A percentile compares a stretch with the other conserved stretches of the same genome.
Evolutionary conservation across 257 asterid genomes (phyloP).

Genomic region (Coffea canephora): DNA sequence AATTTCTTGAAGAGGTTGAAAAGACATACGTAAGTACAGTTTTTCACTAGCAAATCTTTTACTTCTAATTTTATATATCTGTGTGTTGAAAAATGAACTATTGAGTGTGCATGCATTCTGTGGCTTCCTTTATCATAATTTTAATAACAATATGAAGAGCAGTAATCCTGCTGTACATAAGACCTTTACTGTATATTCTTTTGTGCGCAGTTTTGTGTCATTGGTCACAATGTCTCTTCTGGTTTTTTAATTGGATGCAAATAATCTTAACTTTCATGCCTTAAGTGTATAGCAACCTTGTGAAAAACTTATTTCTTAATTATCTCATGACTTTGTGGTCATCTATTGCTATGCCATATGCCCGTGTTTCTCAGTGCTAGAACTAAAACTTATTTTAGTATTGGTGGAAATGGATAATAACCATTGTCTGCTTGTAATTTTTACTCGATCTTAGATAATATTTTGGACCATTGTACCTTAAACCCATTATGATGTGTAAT

Average conservation of each 20-base stretch:
- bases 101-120: not conserved
- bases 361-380: not conserved
- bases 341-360: not conserved
- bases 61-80: not conserved
- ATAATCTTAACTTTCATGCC: not conserved
- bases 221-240: not conserved
- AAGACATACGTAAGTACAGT: constrained; percentile 42
- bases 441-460: not conserved
- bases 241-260: not conserved
- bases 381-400: not conserved
- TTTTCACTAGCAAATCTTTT: not conserved
- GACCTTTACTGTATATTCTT: not conserved
- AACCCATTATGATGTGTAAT: not conserved
- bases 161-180: not conserved
- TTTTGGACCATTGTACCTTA: not conserved
- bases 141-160: not conserved
- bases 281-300: not conserved
- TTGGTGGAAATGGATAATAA: not conserved
- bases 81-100: not conserved
- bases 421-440: not conserved
- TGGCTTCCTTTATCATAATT: not conserved
- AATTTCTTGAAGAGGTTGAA: constrained; percentile 52
- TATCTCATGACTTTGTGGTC: not conserved
- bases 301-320: not conserved
- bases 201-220: not conserved